A percentile compares a stretch with the other conserved stretches of the same genome.
These are phyloP conservation scores for Clarkia xantiana DNA, from an alignment of 345 rosid genomes.

Conservation along the genomic window DNA sequence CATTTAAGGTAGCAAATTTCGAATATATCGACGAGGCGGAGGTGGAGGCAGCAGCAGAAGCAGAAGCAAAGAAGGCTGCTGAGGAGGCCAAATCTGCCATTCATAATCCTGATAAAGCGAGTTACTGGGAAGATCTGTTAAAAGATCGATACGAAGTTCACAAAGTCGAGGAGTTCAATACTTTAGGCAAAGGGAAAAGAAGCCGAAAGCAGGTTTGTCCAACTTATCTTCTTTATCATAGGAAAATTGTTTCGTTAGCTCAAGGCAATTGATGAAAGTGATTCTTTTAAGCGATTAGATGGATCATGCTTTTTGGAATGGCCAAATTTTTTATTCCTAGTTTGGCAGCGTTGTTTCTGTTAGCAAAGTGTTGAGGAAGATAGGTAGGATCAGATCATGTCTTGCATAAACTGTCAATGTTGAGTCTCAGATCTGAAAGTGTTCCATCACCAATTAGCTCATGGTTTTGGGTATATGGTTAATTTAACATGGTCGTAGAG, in stretches of 20 bases:
- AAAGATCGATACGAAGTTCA: constrained; percentile 70
- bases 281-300: no score
- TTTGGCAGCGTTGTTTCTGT: no score
- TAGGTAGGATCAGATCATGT: no score
- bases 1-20: constrained; percentile 79
- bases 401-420: no score
- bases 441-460: no score
- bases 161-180: constrained; percentile 66
- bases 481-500: no score
- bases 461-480: no score
- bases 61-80: constrained; percentile 44
- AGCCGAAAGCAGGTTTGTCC: constrained; percentile 75
- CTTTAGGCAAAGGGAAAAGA: constrained; percentile 93
- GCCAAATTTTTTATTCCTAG: no score
- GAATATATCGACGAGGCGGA: constrained; percentile 83
- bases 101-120: constrained; percentile 51
- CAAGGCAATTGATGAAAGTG: no score
- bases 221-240: constrained; percentile 4
- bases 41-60: constrained; percentile 54
- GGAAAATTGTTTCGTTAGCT: not conserved
- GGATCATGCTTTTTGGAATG: no score
- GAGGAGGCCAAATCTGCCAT: constrained; percentile 38
- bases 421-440: no score
- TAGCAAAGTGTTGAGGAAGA: no score
- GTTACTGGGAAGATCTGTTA: constrained; percentile 89